Conservation (phyloP, 164 flowering plant genomes). For the Saururus chinensis region DNA sequence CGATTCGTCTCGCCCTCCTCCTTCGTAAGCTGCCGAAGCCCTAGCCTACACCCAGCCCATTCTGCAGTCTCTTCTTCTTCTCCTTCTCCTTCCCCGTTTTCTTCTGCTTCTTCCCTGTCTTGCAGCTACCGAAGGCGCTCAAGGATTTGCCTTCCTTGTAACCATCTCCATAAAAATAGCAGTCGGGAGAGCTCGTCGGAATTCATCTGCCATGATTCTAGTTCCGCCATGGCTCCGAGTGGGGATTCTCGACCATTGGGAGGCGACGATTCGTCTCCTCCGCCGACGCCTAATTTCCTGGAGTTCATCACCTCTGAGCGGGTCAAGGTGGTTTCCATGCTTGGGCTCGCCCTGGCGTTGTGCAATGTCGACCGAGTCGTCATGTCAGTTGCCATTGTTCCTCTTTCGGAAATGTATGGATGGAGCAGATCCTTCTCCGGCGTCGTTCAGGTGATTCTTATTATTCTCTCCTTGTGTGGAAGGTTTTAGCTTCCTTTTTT, state of each 20-base stretch:
- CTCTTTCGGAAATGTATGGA: conserved; percentile 57
- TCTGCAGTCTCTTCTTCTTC: too few relatives aligned
- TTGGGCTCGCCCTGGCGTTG: conserved; percentile 71
- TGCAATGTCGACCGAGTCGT: conserved; percentile 95
- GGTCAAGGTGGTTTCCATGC: conserved; percentile 85
- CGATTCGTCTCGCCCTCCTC: background rate
- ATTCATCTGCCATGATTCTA: background rate
- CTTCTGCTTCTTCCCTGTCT: background rate
- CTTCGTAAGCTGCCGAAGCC: background rate
- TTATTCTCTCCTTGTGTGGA: background rate
- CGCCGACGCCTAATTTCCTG: conserved; percentile 31
- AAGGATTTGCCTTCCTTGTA: background rate
- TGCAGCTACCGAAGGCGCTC: background rate
- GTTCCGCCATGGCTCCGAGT: background rate
- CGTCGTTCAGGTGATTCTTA: conserved; percentile 66
- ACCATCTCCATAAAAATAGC: background rate
- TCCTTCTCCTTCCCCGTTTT: background rate
- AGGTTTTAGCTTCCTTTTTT: background rate
- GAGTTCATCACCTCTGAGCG: conserved; percentile 96
- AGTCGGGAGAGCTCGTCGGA: background rate
- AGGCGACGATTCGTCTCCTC: conserved; percentile 5
- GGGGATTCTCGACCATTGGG: background rate
- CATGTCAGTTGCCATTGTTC: conserved; percentile 95
- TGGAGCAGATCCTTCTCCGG: conserved; percentile 89
- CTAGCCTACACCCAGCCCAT: too few relatives aligned